These are phyloP conservation scores for Phytophthora boehmeriae DNA, from an alignment of 352 stramenopile species.

Conservation along the genomic window DNA sequence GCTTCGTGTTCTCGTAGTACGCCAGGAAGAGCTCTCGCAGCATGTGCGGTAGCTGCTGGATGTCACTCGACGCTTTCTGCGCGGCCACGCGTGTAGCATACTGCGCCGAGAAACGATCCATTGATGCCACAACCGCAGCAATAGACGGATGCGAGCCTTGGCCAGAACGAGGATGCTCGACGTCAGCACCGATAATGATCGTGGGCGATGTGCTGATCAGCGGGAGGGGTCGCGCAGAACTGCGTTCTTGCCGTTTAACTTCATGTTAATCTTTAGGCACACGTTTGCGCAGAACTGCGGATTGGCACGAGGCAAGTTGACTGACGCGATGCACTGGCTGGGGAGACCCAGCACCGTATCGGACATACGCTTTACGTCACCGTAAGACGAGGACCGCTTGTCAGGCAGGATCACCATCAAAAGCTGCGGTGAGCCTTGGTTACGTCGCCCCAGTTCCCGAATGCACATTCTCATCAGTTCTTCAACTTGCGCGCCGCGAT, in stretches of 20 bases:
- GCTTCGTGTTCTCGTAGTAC: constrained; percentile 70
- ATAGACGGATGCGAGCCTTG: constrained; percentile 65
- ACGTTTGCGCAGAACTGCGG: constrained; percentile 69
- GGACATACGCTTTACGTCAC: constrained; percentile 70
- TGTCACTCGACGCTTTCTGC: constrained; percentile 54
- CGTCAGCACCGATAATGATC: constrained; percentile 82
- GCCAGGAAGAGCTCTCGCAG: constrained; percentile 72
- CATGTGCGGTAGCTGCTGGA: constrained; percentile 61
- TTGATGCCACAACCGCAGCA: constrained; percentile 75
- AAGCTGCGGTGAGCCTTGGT: constrained; percentile 40
- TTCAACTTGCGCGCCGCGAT: constrained; percentile 45
- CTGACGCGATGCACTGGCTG: constrained; percentile 65
- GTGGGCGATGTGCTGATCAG: constrained; percentile 51
- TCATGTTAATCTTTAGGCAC: constrained; percentile 77
- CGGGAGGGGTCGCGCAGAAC: constrained; percentile 47
- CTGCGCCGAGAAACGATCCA: constrained; percentile 61
- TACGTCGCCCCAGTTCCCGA: constrained; percentile 28
- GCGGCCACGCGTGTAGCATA: constrained; percentile 61
- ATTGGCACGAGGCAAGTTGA: constrained; percentile 45
- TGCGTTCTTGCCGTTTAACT: constrained; percentile 71
- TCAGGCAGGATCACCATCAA: constrained; percentile 56
- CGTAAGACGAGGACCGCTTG: constrained; percentile 44
- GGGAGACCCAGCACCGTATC: constrained; percentile 73
- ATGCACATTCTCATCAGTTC: constrained; percentile 64
- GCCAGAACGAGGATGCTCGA: constrained; percentile 68